Conservation (phyloP, 2,329 filamentous ascomycete genomes). For the Rutstroemia sp. region DNA sequence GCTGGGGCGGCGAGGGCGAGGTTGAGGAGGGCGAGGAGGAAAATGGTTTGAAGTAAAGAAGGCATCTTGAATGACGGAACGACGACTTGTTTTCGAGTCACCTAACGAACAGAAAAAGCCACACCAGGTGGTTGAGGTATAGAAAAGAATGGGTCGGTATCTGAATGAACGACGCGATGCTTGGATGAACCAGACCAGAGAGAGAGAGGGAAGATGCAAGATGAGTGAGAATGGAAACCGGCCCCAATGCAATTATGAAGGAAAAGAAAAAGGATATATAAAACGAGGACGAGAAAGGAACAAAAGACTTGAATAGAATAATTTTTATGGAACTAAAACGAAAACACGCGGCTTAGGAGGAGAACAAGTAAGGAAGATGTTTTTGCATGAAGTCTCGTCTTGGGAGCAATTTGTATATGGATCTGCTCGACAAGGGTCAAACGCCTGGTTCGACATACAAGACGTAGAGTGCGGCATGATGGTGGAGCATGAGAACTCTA, state of each 20-base stretch:
- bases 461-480: conserved; percentile 24
- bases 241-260: conserved; percentile 17
- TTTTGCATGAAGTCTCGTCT: conserved; percentile 21
- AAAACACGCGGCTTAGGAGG: conserved; percentile 20
- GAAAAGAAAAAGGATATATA: conserved; percentile 16
- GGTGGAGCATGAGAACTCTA: conserved; percentile 17
- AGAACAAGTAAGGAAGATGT: conserved; percentile 9
- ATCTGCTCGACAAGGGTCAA: conserved; percentile 19
- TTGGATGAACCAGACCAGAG: conserved; percentile 14
- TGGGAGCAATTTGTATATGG: conserved; percentile 16
- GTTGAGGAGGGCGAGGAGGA: conserved; percentile 40
- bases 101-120: background rate
- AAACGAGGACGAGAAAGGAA: conserved; percentile 17
- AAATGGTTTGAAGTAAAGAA: conserved; percentile 28
- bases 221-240: conserved; percentile 15
- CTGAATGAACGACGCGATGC: conserved; percentile 17
- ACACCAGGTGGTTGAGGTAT: conserved; percentile 9
- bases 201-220: conserved; percentile 3
- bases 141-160: conserved; percentile 5
- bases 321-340: conserved; percentile 8
- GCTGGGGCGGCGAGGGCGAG: conserved; percentile 39
- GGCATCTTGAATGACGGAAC: conserved; percentile 21
- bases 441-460: conserved; percentile 21
- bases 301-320: background rate
- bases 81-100: too few relatives aligned